Evolutionary conservation across 768 basidiomycete genomes (phyloP).

Genomic region (Termitomyces sp.): DNA sequence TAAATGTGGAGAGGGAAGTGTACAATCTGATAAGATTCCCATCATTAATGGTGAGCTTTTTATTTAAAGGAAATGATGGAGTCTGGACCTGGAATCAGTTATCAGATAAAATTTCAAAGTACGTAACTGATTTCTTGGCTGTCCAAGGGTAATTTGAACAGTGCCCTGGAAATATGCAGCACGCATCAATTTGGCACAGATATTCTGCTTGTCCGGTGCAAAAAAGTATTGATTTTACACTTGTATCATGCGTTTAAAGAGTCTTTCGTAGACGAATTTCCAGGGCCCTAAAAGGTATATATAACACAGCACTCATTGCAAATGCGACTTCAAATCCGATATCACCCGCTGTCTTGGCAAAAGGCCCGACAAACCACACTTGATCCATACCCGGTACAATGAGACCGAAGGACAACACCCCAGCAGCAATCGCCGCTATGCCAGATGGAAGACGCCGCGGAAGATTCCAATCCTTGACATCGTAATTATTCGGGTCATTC

Average conservation of each 20-base stretch:
- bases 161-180: no score
- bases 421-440: slow-evolving; percentile 55
- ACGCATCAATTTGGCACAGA: background rate
- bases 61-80: background rate
- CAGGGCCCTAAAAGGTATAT: slow-evolving; percentile 48
- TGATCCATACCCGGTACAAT: slow-evolving; percentile 69
- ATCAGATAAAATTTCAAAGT: slow-evolving; percentile 12
- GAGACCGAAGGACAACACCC: slow-evolving; percentile 47
- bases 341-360: slow-evolving; percentile 65
- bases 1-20: background rate
- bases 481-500: slow-evolving; percentile 46
- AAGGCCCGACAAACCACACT: slow-evolving; percentile 73
- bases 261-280: slow-evolving; percentile 31
- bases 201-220: background rate
- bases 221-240: background rate
- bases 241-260: background rate
- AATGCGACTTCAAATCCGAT: slow-evolving; percentile 81
- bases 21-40: slow-evolving; percentile 16
- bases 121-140: slow-evolving; percentile 2
- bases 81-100: background rate
- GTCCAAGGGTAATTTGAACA: background rate
- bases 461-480: slow-evolving; percentile 51
- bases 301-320: slow-evolving; percentile 44
- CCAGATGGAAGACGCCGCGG: slow-evolving; percentile 58
- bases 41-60: background rate